Evolutionary conservation across 2,329 filamentous ascomycete genomes (phyloP).

Genomic region (Cladosporium velox): DNA sequence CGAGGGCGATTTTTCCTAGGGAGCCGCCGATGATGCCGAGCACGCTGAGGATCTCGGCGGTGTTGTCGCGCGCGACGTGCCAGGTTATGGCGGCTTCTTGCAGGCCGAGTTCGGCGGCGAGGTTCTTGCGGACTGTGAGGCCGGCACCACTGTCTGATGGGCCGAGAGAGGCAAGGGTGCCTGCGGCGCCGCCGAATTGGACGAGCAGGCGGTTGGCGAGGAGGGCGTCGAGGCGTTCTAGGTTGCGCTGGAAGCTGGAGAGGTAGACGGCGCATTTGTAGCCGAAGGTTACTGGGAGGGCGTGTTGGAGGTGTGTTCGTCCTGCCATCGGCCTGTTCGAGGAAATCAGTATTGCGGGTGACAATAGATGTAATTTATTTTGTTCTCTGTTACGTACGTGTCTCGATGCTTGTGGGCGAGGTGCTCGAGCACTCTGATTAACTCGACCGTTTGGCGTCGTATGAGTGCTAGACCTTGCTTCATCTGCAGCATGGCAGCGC

Average conservation of each 20-base stretch:
- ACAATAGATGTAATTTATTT: background rate
- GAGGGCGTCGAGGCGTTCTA: slow-evolving; percentile 31
- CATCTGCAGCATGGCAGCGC: slow-evolving; percentile 34
- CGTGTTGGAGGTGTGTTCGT: slow-evolving; percentile 37
- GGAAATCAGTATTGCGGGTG: background rate
- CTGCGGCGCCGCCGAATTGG: slow-evolving; percentile 38
- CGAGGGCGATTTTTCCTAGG: slow-evolving; percentile 34
- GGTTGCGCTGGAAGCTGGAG: slow-evolving; percentile 34
- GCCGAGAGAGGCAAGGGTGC: slow-evolving; percentile 34
- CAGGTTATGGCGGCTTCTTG: slow-evolving; percentile 34
- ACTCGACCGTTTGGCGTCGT: slow-evolving; percentile 21
- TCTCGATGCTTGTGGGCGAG: background rate
- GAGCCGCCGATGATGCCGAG: slow-evolving; percentile 34
- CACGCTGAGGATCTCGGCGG: slow-evolving; percentile 33
- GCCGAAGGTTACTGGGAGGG: slow-evolving; percentile 37
- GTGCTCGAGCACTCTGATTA: slow-evolving; percentile 19
- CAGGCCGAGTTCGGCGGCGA: slow-evolving; percentile 32
- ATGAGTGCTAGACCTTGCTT: slow-evolving; percentile 28
- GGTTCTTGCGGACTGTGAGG: slow-evolving; percentile 27
- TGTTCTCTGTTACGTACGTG: background rate
- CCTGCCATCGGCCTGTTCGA: slow-evolving; percentile 32
- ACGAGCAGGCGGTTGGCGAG: slow-evolving; percentile 32
- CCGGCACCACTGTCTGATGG: slow-evolving; percentile 17
- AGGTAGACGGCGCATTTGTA: slow-evolving; percentile 38
- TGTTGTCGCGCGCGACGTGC: slow-evolving; percentile 37